These are phyloP conservation scores for Phytophthora brassicae DNA, from an alignment of 352 stramenopile genomes.

Conservation along the genomic window DNA sequence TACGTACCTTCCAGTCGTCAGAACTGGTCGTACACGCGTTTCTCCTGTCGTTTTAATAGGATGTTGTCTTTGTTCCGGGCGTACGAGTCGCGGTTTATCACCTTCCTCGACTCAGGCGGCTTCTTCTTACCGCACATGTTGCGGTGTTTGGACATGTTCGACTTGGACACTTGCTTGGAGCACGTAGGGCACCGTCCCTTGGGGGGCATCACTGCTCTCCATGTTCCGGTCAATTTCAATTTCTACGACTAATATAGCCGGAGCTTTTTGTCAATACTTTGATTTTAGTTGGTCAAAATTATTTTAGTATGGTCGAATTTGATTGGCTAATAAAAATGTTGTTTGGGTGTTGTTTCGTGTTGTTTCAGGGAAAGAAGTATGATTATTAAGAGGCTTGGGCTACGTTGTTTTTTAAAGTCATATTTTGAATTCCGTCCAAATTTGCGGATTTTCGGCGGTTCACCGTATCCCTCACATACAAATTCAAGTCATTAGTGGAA, in stretches of 20 bases:
- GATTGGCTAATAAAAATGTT: too few species aligned
- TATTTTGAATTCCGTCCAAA: too few species aligned
- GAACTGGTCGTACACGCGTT: not conserved
- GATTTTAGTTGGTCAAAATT: too few species aligned
- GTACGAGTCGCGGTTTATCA: constrained; percentile 4
- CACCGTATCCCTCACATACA: too few species aligned
- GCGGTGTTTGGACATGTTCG: constrained; percentile 6
- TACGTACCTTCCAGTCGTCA: not conserved
- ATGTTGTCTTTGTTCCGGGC: not conserved
- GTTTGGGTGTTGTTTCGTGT: too few species aligned
- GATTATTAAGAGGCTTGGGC: too few species aligned
- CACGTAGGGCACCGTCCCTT: not conserved
- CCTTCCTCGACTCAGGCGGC: not conserved
- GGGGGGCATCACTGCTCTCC: not conserved
- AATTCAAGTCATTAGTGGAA: too few species aligned
- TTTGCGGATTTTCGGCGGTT: too few species aligned
- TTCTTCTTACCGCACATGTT: constrained; percentile 7
- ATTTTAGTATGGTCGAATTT: too few species aligned
- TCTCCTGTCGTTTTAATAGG: not conserved
- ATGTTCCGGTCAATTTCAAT: not conserved
- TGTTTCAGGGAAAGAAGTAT: too few species aligned
- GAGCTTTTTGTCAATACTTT: not conserved
- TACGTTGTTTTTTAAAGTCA: too few species aligned
- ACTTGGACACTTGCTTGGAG: constrained; percentile 3
- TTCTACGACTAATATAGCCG: not conserved